Base-by-base conservation (phyloP, 495 filamentous ascomycete genomes). In the Clavariopsis aquatica region DNA sequence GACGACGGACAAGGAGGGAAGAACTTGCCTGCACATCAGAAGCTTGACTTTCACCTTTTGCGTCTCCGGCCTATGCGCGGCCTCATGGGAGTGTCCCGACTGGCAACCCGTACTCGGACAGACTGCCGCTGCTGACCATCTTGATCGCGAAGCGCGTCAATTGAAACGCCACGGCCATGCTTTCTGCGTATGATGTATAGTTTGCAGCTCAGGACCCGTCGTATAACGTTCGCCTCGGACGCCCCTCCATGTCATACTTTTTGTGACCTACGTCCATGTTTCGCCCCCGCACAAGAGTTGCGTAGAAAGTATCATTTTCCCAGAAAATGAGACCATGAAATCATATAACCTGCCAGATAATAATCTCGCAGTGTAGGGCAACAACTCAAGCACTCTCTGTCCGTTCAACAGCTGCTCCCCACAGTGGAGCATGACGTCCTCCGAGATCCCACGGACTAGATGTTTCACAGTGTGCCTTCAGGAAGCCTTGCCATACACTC, bases 381-480 rank as follows among this genome's bases (percentile, higher is more conserved):
- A 17, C 8, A 31, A 8, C 34, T 53, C 51, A 4, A 41, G n/a
- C 22, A 51, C n/a, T 47, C 29, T 43, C 29, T 62, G 29, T 3
- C 23, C 20, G 52, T 41, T 26, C 49, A 62, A 53, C 59, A 62
- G 19, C 34, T 62, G 59, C 45, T 62, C 59, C n/a, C 59, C n/a
- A 15, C 52, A 56, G 34, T 20, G 13, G 43, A 20, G 47, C 47
- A 49, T 9, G n/a, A 22, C 47, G 26, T 49, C 47, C 47, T 49
- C 24, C 52, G 27, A 22, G 29, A 56, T 56, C 52, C 52, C 34
- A 38, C 52, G 52, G 52, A 56, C 17, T 12, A 9, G 4, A 13
- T 5, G 52, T 56, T 56, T 56, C 52, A 41, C 29, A 56, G 20
- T 41, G 19, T 56, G 52, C 23, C 52, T 34, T 38, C 23, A 38